Evolutionary conservation across 108 stramenopile genomes (phyloP), one percentile per base, ranked within the genome.

Genomic region (Epithemia pelagica): DNA sequence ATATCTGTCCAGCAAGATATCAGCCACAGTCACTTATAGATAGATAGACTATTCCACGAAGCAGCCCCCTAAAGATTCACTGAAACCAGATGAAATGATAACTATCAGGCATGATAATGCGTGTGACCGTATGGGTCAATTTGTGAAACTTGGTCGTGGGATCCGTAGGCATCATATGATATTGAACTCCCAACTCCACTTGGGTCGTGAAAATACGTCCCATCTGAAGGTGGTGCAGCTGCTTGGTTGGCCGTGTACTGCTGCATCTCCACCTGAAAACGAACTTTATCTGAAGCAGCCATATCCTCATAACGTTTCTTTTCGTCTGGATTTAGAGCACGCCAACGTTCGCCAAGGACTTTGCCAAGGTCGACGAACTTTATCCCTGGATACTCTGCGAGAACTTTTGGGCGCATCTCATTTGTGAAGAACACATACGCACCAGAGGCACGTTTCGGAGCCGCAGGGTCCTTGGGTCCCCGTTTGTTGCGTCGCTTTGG

Each of bases 331-430:
- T 88, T 76, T 69, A 97, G 75, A 24, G 80, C 82, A 23, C 93
- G 64, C 96, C 96, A 97, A 54, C 90, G 83, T 65, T 92, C 94
- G 8, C 96, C 96, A 28, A 96, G 69, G 56, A 95, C 74, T 64
- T 87, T 91, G 31, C 89, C 88, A 60, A 97, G 77, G 32, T 97
- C 96, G 2, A 92, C 89, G 76, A 95, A 86, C 78, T 93, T 95
- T 69, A 96, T 82, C 18, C 86, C 90, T 20, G 95, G 95, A 52
- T 81, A 78, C 55, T 92, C 95, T 32, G 65, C 71, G 64, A 86
- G 81, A 19, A 93, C 86, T 67, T 94, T 81, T 28, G 85, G 88
- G 56, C 92, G 88, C 73, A 82, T 77, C 22, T 89, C 88, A 58
- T 88, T 84, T 58, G 90, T 86, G 73, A 91, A 95, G 70, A 95